Evolutionary conservation across 345 rosid species (phyloP).

Genomic region (Citrus medica): DNA sequence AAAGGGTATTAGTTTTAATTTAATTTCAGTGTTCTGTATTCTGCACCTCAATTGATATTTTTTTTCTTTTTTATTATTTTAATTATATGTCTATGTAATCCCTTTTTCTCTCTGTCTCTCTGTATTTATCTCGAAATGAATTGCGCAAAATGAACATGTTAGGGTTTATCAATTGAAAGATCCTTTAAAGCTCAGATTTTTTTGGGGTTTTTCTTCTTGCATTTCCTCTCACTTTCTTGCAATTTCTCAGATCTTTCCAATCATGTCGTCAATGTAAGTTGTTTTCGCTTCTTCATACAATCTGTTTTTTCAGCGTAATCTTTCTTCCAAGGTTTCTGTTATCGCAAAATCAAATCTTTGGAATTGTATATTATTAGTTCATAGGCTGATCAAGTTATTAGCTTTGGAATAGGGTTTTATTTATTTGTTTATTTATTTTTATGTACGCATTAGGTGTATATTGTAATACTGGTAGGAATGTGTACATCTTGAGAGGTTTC

Average conservation of each 20-base stretch:
- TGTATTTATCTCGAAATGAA: constrained; percentile 9
- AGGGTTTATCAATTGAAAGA: constrained; percentile 34
- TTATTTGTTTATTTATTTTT: neutral
- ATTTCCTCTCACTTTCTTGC: constrained; percentile 5
- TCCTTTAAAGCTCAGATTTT: constrained; percentile 14
- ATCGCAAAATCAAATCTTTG: neutral
- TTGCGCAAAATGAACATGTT: constrained; percentile 23
- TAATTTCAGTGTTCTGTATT: neutral
- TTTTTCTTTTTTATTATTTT: neutral
- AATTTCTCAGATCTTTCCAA: constrained; percentile 23
- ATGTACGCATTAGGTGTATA: neutral
- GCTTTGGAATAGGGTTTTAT: neutral
- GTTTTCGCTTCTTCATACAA: neutral
- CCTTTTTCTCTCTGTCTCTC: neutral
- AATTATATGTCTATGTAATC: neutral
- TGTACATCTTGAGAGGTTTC: constrained; percentile 16
- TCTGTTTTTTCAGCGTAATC: neutral
- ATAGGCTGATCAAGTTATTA: constrained; percentile 1
- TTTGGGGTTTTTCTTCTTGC: constrained; percentile 3
- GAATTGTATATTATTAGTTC: neutral
- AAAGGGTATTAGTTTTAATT: neutral
- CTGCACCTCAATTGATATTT: neutral
- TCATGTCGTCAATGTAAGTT: constrained; percentile 27
- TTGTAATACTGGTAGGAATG: constrained; percentile 8
- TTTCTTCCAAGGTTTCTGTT: neutral